Evolutionary conservation across 2,329 filamentous ascomycete genomes (phyloP).

Genomic region (Diaporthe eres): DNA sequence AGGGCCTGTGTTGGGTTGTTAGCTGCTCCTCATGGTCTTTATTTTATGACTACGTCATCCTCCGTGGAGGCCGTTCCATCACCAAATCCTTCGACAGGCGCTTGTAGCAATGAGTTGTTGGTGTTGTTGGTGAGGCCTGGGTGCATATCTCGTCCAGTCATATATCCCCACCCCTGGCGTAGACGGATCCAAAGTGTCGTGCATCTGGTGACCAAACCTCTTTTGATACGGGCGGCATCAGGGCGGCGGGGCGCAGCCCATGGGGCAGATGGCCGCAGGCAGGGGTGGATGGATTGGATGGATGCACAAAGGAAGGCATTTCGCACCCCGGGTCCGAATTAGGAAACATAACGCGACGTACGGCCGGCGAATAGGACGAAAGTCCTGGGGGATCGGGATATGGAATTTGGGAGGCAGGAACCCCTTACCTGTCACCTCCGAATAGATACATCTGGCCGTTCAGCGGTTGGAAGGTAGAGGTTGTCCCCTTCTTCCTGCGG

Average conservation of each 20-base stretch:
- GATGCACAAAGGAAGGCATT: not conserved
- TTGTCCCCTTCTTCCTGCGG: not conserved
- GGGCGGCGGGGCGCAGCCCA: not conserved
- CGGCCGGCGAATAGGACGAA: not conserved
- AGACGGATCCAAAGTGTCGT: constrained; percentile 2
- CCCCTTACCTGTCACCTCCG: constrained; percentile 41
- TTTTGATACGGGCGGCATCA: not conserved
- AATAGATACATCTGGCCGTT: constrained; percentile 37
- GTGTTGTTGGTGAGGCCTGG: not conserved
- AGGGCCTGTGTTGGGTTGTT: constrained; percentile 23
- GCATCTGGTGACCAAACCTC: constrained; percentile 21
- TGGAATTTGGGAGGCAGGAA: not conserved
- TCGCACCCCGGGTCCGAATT: not conserved
- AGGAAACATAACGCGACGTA: constrained; percentile 12
- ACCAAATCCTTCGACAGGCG: not conserved
- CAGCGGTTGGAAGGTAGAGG: not conserved
- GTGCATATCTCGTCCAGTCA: not conserved
- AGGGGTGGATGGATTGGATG: constrained; percentile 11
- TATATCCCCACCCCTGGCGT: not conserved
- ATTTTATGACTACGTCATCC: not conserved
- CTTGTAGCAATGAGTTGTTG: not conserved
- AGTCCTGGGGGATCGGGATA: not conserved
- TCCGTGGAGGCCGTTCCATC: not conserved
- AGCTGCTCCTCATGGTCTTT: not conserved
- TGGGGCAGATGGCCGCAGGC: not conserved